These are phyloP conservation scores for Knoxia roxburghii DNA, from an alignment of 257 asterid genomes.

Conservation along the genomic window DNA sequence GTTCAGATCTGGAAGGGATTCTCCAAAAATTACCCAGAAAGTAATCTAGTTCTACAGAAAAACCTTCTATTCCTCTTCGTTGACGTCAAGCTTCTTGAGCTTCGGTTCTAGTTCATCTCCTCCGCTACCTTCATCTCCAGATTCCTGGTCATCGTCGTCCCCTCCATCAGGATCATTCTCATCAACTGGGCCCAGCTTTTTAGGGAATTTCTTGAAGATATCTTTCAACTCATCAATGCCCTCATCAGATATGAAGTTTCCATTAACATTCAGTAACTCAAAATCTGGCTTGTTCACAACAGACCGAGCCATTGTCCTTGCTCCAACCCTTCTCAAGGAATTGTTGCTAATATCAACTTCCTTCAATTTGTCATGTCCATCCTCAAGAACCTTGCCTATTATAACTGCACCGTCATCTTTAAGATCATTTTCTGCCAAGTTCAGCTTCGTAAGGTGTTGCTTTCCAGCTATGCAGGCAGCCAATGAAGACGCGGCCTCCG, in stretches of 20 bases:
- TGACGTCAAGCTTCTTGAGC: conserved; percentile 67
- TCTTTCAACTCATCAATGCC: conserved; percentile 73
- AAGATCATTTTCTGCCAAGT: conserved; percentile 73
- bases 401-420: conserved; percentile 82
- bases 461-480: conserved; percentile 55
- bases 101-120: conserved; percentile 60
- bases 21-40: neutral
- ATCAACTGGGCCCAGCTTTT: conserved; percentile 73
- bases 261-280: conserved; percentile 54
- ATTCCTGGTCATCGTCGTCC: conserved; percentile 58
- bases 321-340: conserved; percentile 54
- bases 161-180: conserved; percentile 89
- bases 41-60: neutral
- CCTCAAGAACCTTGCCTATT: conserved; percentile 55
- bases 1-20: neutral
- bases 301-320: conserved; percentile 54
- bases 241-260: conserved; percentile 82
- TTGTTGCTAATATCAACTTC: conserved; percentile 80
- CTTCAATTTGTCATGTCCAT: conserved; percentile 52
- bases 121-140: conserved; percentile 55
- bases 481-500: conserved; percentile 56
- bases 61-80: conserved; percentile 30
- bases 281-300: conserved; percentile 57
- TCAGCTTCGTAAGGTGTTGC: conserved; percentile 59
- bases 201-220: conserved; percentile 54